Base-by-base conservation (phyloP, 176 grass and related monocot species). In the Alloteropsis semialata region DNA sequence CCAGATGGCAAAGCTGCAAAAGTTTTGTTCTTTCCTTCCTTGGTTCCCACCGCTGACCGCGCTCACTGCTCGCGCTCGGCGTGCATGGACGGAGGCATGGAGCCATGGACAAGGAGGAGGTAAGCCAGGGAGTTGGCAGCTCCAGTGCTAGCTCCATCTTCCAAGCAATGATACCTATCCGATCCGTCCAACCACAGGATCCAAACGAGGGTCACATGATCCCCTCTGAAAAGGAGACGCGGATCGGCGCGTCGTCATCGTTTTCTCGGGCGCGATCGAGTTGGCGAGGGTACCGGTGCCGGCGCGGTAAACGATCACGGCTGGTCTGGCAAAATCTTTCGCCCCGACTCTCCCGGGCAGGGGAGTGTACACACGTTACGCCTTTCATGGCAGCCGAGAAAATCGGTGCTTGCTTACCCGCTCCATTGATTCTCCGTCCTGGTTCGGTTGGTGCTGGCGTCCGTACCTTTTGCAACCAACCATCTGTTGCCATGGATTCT, bases 191-290 rank as follows among this genome's bases (percentile, higher is more conserved):
- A 21, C 44, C 61, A 39, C 21, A 13, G 77, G 32, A 53, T 73
- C 69, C 85, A 76, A 51, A 53, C 30, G 24, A 8, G 63, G 37
- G 39, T 10, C 50, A 76, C 73, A 76, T 76, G 79, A 70, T 69
- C 25, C 14, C 30, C 16, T 36, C 33, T 27, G 66, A 11, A 72
- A 29, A 30, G 24, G 65, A 38, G 79, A 8, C 17, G 44, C 32
- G 22, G 29, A 79, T 79, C 43, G 10, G 6, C 21, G 84, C 76
- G 7, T 53, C 56, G 76, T 86, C 78, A 69, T 69, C 50, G 38
- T 65, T 73, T 81, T 44, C 36, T 45, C 69, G 27, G 57, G 56
- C 4, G 41, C 28, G 21, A 44, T 71, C 24, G 76, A 38, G 18
- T 65, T 80, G 77, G 79, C 50, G 3, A 36, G 37, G 37, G 57